Conservation (phyloP, 495 filamentous ascomycete genomes). For the Penicilliopsis zonata region DNA sequence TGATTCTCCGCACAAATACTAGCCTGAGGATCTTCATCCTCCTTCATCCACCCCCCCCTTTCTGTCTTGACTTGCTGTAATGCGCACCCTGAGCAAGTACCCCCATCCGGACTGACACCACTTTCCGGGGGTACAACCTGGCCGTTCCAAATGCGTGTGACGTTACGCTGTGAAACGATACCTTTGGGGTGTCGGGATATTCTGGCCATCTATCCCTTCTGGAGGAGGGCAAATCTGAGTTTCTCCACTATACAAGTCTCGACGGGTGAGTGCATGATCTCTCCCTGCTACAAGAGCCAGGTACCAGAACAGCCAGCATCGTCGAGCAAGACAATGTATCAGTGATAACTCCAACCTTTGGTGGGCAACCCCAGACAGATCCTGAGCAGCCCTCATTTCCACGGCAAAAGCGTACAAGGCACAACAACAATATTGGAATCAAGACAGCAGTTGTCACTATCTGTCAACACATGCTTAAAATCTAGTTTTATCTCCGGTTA, state of each 20-base stretch:
- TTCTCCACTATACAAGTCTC: slow-evolving; percentile 5
- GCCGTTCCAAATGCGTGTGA: slow-evolving; percentile 19
- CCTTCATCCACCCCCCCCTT: too few relatives aligned
- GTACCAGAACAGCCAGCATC: slow-evolving; percentile 4
- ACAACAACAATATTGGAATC: too few relatives aligned
- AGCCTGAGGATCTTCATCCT: too few relatives aligned
- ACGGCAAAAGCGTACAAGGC: too few relatives aligned
- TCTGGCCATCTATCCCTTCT: slow-evolving; percentile 8
- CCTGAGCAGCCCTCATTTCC: not conserved
- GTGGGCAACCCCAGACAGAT: slow-evolving; percentile 1
- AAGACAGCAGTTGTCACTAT: too few relatives aligned
- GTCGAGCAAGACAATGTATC: slow-evolving; percentile 1
- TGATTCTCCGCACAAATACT: too few relatives aligned
- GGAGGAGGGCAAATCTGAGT: too few relatives aligned
- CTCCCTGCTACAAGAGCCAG: slow-evolving; percentile 7
- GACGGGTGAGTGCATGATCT: slow-evolving; percentile 11
- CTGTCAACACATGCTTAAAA: slow-evolving; percentile 15
- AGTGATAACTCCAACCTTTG: slow-evolving; percentile 2
- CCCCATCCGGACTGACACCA: too few relatives aligned
- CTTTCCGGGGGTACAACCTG: slow-evolving; percentile 5
- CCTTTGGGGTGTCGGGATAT: slow-evolving; percentile 9
- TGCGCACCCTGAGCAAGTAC: too few relatives aligned
- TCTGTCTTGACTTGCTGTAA: too few relatives aligned
- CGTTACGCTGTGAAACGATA: slow-evolving; percentile 25
- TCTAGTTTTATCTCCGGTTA: slow-evolving; percentile 12